A percentile compares a stretch with the other conserved stretches of the same genome.
phyloP scores from a whole-genome alignment of 345 rosid species.

The Crucihimalaya himalaica region DNA sequence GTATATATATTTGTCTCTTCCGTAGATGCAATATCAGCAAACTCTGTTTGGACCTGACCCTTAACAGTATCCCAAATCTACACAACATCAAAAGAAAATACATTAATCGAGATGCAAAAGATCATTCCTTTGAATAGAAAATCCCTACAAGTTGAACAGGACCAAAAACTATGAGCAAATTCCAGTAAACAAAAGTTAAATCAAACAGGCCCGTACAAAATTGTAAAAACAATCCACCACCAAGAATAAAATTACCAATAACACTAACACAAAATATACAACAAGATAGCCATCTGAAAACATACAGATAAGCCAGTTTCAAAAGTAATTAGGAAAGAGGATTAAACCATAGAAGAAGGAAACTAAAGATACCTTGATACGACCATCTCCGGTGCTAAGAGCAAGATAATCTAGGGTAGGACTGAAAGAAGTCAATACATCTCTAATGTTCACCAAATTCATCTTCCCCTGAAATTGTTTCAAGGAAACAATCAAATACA shows the following conservation, averaged over 20 bases:
- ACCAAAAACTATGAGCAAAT: neutral
- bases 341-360: neutral
- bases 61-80: slow-evolving; percentile 80
- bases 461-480: slow-evolving; percentile 49
- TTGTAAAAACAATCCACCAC: neutral
- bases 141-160: neutral
- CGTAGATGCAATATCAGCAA: slow-evolving; percentile 63
- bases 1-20: slow-evolving; percentile 43
- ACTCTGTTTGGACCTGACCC: slow-evolving; percentile 77
- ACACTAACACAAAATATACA: neutral
- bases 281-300: neutral
- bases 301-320: neutral
- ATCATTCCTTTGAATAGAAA: slow-evolving; percentile 7
- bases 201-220: neutral
- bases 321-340: too few species aligned
- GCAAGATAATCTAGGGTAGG: slow-evolving; percentile 80
- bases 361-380: slow-evolving; percentile 59
- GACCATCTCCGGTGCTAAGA: slow-evolving; percentile 79
- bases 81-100: slow-evolving; percentile 2
- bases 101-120: neutral
- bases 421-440: slow-evolving; percentile 74
- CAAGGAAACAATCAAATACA: slow-evolving; percentile 16
- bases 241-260: neutral
- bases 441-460: slow-evolving; percentile 70
- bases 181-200: neutral